Evolutionary conservation across 139 green algal genomes (phyloP).

Genomic region (Tetradesmus lagerheimii): DNA sequence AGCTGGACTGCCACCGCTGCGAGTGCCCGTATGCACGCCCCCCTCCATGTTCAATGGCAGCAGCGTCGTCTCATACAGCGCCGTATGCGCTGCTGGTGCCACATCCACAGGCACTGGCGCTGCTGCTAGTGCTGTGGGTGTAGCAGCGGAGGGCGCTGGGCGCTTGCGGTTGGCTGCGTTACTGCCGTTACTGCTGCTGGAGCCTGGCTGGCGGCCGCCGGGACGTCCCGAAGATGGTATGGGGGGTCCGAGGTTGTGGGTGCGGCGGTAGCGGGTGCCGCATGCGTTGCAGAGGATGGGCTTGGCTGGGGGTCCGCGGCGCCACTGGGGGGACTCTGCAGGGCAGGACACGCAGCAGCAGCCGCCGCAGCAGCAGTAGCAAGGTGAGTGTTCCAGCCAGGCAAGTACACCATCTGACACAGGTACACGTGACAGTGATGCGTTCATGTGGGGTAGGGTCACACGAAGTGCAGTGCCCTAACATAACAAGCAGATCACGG

Average conservation of each 20-base stretch:
- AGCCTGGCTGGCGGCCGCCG: neutral
- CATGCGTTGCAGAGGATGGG: constrained; percentile 85
- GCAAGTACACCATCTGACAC: too few relatives aligned
- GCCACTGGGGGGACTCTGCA: constrained; percentile 71
- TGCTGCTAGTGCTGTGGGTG: neutral
- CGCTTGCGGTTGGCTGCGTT: neutral
- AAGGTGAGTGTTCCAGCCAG: neutral
- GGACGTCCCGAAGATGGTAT: constrained; percentile 26
- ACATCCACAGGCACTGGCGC: neutral
- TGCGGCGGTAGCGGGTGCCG: constrained; percentile 71
- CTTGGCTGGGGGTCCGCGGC: constrained; percentile 67
- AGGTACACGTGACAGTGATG: too few relatives aligned
- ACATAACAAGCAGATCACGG: constrained; percentile 7
- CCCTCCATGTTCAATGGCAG: constrained; percentile 3
- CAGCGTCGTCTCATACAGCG: neutral
- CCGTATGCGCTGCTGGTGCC: neutral
- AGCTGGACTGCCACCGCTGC: constrained; percentile 23
- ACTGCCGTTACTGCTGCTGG: constrained; percentile 23
- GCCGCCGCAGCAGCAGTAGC: neutral
- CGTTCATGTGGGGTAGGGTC: too few relatives aligned
- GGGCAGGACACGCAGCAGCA: neutral
- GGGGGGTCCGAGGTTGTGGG: constrained; percentile 54
- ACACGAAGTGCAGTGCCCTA: too few relatives aligned
- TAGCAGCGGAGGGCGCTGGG: neutral
- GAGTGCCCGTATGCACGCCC: constrained; percentile 15